Evolutionary conservation across 495 filamentous ascomycete genomes (phyloP).

Genomic region (Cercophora newfieldiana): DNA sequence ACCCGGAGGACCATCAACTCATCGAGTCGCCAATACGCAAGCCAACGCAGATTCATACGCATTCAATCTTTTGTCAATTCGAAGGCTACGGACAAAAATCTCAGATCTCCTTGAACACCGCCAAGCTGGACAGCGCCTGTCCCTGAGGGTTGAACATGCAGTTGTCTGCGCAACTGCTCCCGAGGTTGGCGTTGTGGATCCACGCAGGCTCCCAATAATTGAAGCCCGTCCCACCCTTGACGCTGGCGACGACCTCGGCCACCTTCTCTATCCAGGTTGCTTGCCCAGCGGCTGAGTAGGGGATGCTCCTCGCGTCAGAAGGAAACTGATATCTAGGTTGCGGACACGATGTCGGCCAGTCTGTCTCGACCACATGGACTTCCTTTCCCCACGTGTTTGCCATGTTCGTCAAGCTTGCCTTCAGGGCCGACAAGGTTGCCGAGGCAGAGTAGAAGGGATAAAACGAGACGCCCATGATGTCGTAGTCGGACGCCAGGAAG

Average conservation of each 20-base stretch:
- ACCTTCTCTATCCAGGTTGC: slow-evolving; percentile 55
- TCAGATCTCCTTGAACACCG: slow-evolving; percentile 25
- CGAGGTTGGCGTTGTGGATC: slow-evolving; percentile 62
- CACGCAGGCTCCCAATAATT: slow-evolving; percentile 76
- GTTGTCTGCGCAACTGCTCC: slow-evolving; percentile 50
- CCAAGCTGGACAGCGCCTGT: slow-evolving; percentile 34
- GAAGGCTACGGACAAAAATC: background rate
- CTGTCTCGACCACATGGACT: slow-evolving; percentile 63
- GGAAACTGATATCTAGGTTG: slow-evolving; percentile 58
- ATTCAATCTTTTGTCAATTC: background rate
- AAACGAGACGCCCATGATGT: slow-evolving; percentile 69
- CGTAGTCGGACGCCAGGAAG: slow-evolving; percentile 57
- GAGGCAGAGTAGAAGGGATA: slow-evolving; percentile 64
- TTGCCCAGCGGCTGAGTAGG: slow-evolving; percentile 63
- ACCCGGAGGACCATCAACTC: no score
- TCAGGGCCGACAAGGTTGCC: slow-evolving; percentile 58
- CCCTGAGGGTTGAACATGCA: slow-evolving; percentile 45
- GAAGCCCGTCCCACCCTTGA: slow-evolving; percentile 54
- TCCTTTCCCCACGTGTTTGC: slow-evolving; percentile 59
- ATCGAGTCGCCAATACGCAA: no score
- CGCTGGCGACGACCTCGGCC: slow-evolving; percentile 52
- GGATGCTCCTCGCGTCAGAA: slow-evolving; percentile 54
- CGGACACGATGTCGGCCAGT: slow-evolving; percentile 66
- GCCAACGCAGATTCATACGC: no score
- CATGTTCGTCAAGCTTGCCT: slow-evolving; percentile 58